Evolutionary conservation across 768 basidiomycete genomes (phyloP).

Genomic region (Podaxis rugospora): DNA sequence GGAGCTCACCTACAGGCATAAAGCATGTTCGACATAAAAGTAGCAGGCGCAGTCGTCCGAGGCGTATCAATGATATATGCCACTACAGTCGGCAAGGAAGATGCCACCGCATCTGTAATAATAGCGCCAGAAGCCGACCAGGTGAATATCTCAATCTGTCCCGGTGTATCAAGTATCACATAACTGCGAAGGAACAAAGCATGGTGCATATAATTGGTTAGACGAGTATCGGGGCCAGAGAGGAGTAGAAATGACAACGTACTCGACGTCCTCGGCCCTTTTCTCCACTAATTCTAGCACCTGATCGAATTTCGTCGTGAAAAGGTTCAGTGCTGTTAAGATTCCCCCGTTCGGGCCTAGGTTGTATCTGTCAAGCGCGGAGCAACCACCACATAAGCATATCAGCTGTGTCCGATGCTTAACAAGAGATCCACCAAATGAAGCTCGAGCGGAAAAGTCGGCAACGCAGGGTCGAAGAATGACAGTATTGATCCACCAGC

Average conservation of each 20-base stretch:
- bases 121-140: slow-evolving; percentile 99
- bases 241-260: slow-evolving; percentile 25
- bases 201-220: neutral
- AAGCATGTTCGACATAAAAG: slow-evolving; percentile 99
- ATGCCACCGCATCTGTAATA: slow-evolving; percentile 95
- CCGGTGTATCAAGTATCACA: slow-evolving; percentile 94
- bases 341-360: slow-evolving; percentile 98
- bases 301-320: slow-evolving; percentile 99
- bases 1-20: slow-evolving; percentile 84
- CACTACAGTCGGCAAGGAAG: slow-evolving; percentile 88
- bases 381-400: neutral
- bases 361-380: slow-evolving; percentile 67
- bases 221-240: neutral
- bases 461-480: no score
- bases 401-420: neutral
- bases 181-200: slow-evolving; percentile 49
- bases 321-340: slow-evolving; percentile 92
- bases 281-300: slow-evolving; percentile 91
- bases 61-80: slow-evolving; percentile 99
- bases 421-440: neutral
- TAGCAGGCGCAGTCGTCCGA: slow-evolving; percentile 88
- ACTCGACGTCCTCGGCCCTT: slow-evolving; percentile 85
- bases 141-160: slow-evolving; percentile 99
- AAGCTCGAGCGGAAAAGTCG: slow-evolving; percentile 11
- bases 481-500: no score